phyloP scores from a whole-genome alignment of 495 filamentous ascomycete genomes.

The Neurospora sp. region DNA sequence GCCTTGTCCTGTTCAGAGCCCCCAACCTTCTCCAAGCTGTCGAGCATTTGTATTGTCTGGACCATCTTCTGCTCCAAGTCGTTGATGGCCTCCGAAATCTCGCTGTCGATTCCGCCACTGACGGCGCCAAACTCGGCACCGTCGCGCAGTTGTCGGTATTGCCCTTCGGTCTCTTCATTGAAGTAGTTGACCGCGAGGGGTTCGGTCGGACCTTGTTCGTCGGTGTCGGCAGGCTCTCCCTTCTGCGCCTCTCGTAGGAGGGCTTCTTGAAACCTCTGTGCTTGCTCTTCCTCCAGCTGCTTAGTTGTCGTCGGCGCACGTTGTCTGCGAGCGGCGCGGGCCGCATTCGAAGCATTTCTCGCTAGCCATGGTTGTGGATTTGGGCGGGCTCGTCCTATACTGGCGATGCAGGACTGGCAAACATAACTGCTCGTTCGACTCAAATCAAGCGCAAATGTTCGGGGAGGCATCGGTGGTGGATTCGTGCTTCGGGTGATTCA shows the following conservation, averaged over 20 bases:
- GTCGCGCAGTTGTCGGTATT: conserved; percentile 20
- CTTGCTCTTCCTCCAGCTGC: background rate
- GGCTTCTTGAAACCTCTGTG: background rate
- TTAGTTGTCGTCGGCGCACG: background rate
- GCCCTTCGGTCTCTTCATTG: conserved; percentile 34
- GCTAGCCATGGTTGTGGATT: conserved; percentile 15
- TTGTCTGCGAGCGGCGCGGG: conserved; percentile 1
- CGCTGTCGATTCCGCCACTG: conserved; percentile 33
- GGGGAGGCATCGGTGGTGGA: conserved; percentile 18
- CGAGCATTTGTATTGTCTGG: conserved; percentile 24
- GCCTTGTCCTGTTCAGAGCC: conserved; percentile 23
- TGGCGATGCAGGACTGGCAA: conserved; percentile 24
- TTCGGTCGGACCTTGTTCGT: background rate
- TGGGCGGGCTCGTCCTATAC: conserved; percentile 6
- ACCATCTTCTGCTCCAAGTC: conserved; percentile 47
- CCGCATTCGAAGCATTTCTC: conserved; percentile 9
- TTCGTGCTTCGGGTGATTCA: background rate
- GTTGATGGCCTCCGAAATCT: conserved; percentile 29
- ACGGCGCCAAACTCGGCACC: conserved; percentile 31
- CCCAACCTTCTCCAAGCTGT: conserved; percentile 27
- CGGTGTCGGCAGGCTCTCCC: background rate
- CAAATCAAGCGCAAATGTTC: conserved; percentile 16
- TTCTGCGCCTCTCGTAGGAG: background rate
- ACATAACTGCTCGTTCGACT: conserved; percentile 22
- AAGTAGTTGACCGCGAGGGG: conserved; percentile 29